These are phyloP conservation scores for Quercus mongolica DNA, from an alignment of 306 rosid genomes.

Conservation along the genomic window DNA sequence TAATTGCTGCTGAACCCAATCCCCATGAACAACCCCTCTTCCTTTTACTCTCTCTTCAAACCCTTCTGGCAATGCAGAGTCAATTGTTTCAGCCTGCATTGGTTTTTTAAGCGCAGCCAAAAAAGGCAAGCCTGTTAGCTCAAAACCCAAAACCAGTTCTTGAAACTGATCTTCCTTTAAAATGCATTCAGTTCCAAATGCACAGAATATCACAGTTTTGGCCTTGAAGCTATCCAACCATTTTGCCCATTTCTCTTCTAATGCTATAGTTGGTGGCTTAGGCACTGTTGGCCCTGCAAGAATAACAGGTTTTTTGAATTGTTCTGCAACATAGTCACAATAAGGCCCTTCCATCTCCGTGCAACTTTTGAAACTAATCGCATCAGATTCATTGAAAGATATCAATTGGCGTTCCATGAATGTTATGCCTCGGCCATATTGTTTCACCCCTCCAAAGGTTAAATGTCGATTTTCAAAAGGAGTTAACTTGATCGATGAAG, in stretches of 20 bases:
- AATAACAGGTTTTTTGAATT: constrained; percentile 11
- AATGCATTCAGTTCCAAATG: not conserved
- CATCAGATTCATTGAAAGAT: too few species aligned
- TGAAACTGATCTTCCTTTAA: constrained; percentile 17
- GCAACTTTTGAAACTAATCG: constrained; percentile 14
- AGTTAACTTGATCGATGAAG: too few species aligned
- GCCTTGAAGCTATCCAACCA: constrained; percentile 19
- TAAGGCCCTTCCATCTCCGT: constrained; percentile 30
- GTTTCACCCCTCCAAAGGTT: too few species aligned
- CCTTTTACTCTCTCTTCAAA: constrained; percentile 5
- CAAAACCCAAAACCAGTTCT: constrained; percentile 34
- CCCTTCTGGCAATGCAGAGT: constrained; percentile 31
- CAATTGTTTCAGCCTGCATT: constrained; percentile 6
- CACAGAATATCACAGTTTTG: constrained; percentile 21
- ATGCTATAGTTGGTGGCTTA: not conserved
- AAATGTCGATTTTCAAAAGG: too few species aligned
- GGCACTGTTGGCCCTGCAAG: constrained; percentile 26
- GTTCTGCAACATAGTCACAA: not conserved
- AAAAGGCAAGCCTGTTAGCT: constrained; percentile 34
- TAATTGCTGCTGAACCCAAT: constrained; percentile 42
- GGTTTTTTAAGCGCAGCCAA: constrained; percentile 33
- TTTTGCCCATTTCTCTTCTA: constrained; percentile 29
- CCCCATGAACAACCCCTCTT: constrained; percentile 33
- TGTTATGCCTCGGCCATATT: too few species aligned
- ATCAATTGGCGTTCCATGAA: too few species aligned